Evolutionary conservation across 169 alveolate species (phyloP), one percentile per base, ranked within the genome.

Genomic region (Sarcocystis neurona): DNA sequence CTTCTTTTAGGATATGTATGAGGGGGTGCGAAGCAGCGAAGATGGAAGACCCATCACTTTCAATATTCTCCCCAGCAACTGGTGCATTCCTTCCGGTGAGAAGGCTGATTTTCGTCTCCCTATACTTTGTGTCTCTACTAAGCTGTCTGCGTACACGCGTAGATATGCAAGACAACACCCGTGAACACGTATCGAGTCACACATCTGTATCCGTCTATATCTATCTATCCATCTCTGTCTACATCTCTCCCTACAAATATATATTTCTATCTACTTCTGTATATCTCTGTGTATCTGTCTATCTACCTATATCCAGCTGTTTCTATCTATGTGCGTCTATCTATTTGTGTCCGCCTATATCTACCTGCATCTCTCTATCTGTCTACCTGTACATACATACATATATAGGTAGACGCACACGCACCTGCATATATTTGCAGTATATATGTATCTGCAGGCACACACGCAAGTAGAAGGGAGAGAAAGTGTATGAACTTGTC

Each of bases 61-160:
- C 82, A 72, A 72, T 56, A 30, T 37, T 15, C 53, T 72, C 2
- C 82, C 82, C 30, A 1, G 56, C 6, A 53, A 53, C 58, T 72
- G 82, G 82, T 72, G 82, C 82, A 72, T 72, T 6, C 82, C 82
- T 0, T 72, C 82, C 10, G 58, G 82, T 72, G 34, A 72, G 82
- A 37, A 23, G 30, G 23, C 66, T 53, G 30, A 15, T 23, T 53
- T 23, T 53, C 66, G 12, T 53, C 66, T 53, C 23, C 66, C 23
- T 53, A 53, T 15, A 53, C 66, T 23, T n/a, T 58, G 5, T 2
- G 34, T 58, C 30, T 34, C 5, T 18, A 58, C n/a, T 6, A 58
- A 27, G 15, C 15, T 23, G 3, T 58, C 27, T 58, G 72, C 10
- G n/a, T 58, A 58, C n/a, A 58, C 30, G n/a, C 2, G 30, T 58